These are phyloP conservation scores for Colletotrichum plurivorum DNA, from an alignment of 2,329 filamentous ascomycete species.

Conservation along the genomic window DNA sequence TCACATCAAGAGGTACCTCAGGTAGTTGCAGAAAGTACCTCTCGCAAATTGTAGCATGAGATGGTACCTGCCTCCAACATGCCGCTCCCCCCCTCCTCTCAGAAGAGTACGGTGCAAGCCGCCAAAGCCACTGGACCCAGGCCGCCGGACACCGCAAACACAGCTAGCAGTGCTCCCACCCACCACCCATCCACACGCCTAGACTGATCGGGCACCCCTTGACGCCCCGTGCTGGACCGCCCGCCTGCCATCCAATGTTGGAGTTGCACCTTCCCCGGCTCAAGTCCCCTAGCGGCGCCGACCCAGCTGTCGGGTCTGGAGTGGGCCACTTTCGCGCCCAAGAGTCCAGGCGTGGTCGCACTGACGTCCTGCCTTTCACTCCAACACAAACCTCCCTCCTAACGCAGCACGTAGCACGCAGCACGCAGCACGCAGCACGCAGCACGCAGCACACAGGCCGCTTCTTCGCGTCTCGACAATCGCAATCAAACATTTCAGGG, in stretches of 20 bases:
- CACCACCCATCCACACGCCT: no score
- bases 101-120: background rate
- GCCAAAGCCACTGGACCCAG: constrained; percentile 34
- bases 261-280: constrained; percentile 21
- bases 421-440: no score
- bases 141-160: constrained; percentile 3
- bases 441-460: constrained; percentile 7
- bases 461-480: constrained; percentile 9
- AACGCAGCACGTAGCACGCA: no score
- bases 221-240: constrained; percentile 26
- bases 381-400: no score
- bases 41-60: background rate
- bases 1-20: background rate
- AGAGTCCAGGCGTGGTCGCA: background rate
- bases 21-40: background rate
- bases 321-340: background rate
- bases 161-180: background rate
- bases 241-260: constrained; percentile 34
- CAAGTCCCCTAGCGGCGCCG: constrained; percentile 10
- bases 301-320: constrained; percentile 32
- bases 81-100: background rate
- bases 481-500: constrained; percentile 21
- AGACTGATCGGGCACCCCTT: constrained; percentile 14
- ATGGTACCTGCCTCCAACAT: background rate
- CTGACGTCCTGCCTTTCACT: background rate